Percentiles rank a stretch among this genome's conserved stretches.
phyloP scores from a whole-genome alignment of 306 rosid genomes.

The Crotalaria pallida region DNA sequence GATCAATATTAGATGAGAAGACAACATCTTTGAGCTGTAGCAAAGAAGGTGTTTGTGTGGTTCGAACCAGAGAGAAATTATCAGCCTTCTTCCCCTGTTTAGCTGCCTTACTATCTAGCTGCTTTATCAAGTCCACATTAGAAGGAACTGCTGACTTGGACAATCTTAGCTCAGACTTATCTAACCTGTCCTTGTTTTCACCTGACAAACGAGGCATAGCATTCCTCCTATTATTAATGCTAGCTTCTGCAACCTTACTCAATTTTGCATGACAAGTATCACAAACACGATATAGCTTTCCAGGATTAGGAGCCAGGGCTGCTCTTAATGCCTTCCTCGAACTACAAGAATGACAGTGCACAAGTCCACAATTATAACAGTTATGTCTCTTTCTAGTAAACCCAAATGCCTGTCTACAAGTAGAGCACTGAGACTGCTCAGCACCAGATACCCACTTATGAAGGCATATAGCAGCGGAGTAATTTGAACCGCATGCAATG shows the following conservation, averaged over 20 bases:
- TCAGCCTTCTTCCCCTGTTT: constrained; percentile 96
- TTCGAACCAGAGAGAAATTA: constrained; percentile 68
- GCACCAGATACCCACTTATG: constrained; percentile 98
- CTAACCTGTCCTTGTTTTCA: constrained; percentile 91
- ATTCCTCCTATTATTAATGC: constrained; percentile 55
- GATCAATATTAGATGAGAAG: constrained; percentile 69
- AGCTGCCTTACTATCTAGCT: constrained; percentile 90
- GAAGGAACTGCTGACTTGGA: constrained; percentile 63
- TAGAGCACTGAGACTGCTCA: constrained; percentile 97
- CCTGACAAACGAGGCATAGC: constrained; percentile 80
- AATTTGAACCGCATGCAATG: constrained; percentile 90
- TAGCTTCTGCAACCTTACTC: constrained; percentile 68
- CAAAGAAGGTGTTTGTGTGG: constrained; percentile 78
- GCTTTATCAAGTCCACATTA: constrained; percentile 93
- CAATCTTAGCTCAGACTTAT: constrained; percentile 66
- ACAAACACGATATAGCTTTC: constrained; percentile 88
- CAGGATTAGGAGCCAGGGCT: constrained; percentile 86
- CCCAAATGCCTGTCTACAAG: constrained; percentile 97
- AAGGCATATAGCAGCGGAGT: constrained; percentile 88
- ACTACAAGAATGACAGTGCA: constrained; percentile 97
- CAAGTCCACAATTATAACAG: constrained; percentile 98
- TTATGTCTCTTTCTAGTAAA: constrained; percentile 95
- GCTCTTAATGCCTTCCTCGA: constrained; percentile 92
- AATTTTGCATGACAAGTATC: constrained; percentile 81
- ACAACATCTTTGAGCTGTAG: constrained; percentile 90